A percentile compares a stretch with the other conserved stretches of the same genome.
Evolutionary conservation across 2,329 filamentous ascomycete genomes (phyloP).

Genomic region (Xylaria sp.): DNA sequence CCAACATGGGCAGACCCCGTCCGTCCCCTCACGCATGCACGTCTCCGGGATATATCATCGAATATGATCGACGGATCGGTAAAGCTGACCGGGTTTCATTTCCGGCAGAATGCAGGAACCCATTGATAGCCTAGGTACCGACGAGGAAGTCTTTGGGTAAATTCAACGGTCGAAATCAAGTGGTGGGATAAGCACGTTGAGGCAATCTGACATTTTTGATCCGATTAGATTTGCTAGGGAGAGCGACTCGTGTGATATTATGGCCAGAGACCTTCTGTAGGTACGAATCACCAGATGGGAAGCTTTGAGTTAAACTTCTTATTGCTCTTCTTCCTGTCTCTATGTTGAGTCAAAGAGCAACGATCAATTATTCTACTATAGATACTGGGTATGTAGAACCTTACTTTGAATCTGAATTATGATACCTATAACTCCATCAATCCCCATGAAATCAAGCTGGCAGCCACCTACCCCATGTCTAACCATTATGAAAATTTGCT

Average conservation of each 20-base stretch:
- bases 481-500: conserved; percentile 62
- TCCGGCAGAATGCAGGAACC: conserved; percentile 44
- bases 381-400: background rate
- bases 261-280: too few species aligned
- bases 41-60: conserved; percentile 17
- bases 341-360: too few species aligned
- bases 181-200: background rate
- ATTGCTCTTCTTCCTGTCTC: too few species aligned
- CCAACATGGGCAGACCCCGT: background rate
- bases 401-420: background rate
- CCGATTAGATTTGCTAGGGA: too few species aligned
- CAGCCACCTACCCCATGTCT: background rate
- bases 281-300: too few species aligned
- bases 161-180: conserved; percentile 18
- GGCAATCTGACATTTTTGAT: too few species aligned
- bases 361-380: background rate
- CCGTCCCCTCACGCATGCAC: conserved; percentile 15
- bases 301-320: too few species aligned
- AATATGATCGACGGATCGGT: background rate
- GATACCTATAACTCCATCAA: conserved; percentile 4
- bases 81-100: conserved; percentile 31
- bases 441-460: background rate
- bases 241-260: too few species aligned
- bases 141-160: conserved; percentile 27
- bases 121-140: conserved; percentile 14